Base-by-base conservation (phyloP, 108 stramenopile genomes). In the Poteriospumella lacustris region DNA sequence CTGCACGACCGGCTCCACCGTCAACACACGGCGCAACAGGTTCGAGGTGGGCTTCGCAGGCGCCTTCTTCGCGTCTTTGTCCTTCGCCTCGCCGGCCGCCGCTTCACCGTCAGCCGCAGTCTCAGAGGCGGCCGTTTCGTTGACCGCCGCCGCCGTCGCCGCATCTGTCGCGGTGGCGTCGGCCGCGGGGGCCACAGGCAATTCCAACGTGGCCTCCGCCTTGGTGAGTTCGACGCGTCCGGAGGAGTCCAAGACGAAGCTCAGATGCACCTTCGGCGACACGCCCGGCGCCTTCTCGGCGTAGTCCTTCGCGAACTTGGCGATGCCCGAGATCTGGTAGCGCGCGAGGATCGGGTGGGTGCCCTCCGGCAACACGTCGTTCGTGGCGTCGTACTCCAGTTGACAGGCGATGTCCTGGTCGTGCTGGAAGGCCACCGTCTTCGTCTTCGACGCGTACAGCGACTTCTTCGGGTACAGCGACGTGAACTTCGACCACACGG, bases 351-450 rank as follows among this genome's bases (percentile, higher is more conserved):
- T 73, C 1, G 68, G 12, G 43, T 77, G 58, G 47, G 81, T 89
- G 52, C 93, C 93, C 44, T 73, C 79, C 28, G 95, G 94, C 34
- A 95, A 83, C 15, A 56, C 42, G 42, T 68, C 34, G 79, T 67
- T 82, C 0, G 84, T 93, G 68, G 77, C 80, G 44, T 91, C 92
- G 52, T 94, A 95, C 68, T 89, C 89, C 38, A 95, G 81, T 39
- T 85, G 75, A 59, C 91, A 90, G 43, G 90, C 86, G 42, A 97
- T 85, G 85, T 99, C 95, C 58, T 84, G 58, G 67, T 92, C 91
- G 76, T 94, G 92, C 9, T 94, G 91, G 81, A 99, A 95, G 70
- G 94, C 92, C 72, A 99, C 93, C 26, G 93, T 95, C 86, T 96
- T 96, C 5, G 70, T 73, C 78, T 94, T 95, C 1, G 89, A 86